Evolutionary conservation across 1,139 yeast genomes (phyloP).

Genomic region (Kazachstania sp.): DNA sequence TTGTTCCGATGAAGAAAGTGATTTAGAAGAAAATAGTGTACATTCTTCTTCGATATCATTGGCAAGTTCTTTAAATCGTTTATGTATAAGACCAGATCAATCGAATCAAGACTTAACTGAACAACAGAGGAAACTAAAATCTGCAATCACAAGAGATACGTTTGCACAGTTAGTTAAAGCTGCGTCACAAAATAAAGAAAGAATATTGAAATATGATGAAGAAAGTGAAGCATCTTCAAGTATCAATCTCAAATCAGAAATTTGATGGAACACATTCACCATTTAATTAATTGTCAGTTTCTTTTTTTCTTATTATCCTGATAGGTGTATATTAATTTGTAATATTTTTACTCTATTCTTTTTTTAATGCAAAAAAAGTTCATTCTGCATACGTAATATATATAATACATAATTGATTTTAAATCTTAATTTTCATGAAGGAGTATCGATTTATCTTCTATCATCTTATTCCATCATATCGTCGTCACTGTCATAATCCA

Average conservation of each 20-base stretch:
- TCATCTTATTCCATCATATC: constrained; percentile 15
- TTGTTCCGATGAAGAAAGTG: constrained; percentile 39
- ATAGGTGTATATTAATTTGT: not conserved
- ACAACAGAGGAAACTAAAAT: constrained; percentile 22
- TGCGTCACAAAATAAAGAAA: constrained; percentile 59
- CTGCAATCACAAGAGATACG: constrained; percentile 38
- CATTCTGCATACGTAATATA: not conserved
- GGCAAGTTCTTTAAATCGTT: not conserved
- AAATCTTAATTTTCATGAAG: not conserved
- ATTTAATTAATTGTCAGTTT: too few species aligned
- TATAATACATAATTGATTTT: not conserved
- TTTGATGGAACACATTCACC: too few species aligned
- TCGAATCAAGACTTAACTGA: constrained; percentile 1
- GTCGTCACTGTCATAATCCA: constrained; percentile 17
- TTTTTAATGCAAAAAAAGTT: not conserved
- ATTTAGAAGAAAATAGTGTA: constrained; percentile 21
- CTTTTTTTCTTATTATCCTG: not conserved
- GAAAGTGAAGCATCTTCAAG: not conserved
- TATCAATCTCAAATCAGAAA: too few species aligned
- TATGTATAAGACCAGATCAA: not conserved
- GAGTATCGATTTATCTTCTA: not conserved
- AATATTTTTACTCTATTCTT: not conserved
- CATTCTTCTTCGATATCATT: constrained; percentile 8
- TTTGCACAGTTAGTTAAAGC: constrained; percentile 71
- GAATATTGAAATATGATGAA: constrained; percentile 10